Conservation (phyloP, 768 basidiomycete genomes). For the Fistulinella prunicolor region DNA sequence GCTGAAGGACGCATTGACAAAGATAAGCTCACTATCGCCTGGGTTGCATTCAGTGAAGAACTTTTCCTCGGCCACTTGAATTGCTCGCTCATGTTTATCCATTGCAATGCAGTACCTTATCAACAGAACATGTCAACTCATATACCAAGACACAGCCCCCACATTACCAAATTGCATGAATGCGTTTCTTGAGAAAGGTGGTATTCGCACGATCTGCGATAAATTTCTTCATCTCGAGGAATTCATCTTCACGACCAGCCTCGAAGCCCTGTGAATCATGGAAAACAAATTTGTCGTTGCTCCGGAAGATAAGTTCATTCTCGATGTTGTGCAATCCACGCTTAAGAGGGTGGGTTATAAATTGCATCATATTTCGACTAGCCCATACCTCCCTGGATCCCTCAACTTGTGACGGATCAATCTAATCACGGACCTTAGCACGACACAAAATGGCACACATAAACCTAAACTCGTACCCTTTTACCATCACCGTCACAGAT, state of each 20-base stretch:
- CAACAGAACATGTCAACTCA: neutral
- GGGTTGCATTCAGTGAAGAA: neutral
- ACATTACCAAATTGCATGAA: neutral
- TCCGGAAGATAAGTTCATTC: conserved; percentile 2
- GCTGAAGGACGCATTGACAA: neutral
- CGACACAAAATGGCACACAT: neutral
- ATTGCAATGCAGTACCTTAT: conserved; percentile 9
- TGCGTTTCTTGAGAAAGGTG: neutral
- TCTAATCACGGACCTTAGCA: neutral
- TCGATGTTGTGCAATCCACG: neutral
- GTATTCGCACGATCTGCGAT: neutral
- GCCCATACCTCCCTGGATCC: neutral
- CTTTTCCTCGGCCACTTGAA: neutral
- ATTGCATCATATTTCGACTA: no score
- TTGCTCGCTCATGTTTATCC: neutral
- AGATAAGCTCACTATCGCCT: neutral
- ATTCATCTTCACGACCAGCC: neutral
- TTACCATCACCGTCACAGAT: conserved; percentile 3
- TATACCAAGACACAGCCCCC: no score
- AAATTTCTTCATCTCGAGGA: neutral
- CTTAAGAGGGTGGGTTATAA: neutral
- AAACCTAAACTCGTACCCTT: neutral
- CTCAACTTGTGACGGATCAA: conserved; percentile 2
- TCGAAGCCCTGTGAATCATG: conserved; percentile 2
- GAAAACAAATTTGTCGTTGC: conserved; percentile 3